phyloP scores from a whole-genome alignment of 139 green algal genomes.

The Coelastrella sp. region DNA sequence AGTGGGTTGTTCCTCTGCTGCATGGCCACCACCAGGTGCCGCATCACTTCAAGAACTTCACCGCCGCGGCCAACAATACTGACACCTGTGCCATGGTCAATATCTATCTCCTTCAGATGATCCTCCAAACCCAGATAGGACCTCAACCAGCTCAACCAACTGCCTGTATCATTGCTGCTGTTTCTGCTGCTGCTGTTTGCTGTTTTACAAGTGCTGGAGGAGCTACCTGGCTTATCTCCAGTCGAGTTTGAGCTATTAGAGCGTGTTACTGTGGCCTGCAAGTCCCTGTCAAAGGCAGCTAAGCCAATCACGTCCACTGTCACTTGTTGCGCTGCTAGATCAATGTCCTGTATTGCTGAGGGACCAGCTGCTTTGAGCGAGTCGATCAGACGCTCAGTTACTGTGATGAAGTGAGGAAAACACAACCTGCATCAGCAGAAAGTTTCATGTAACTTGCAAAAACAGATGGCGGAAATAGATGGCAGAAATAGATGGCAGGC shows the following conservation, averaged over 20 bases:
- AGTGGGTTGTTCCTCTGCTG: constrained; percentile 50
- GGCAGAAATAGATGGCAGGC: neutral
- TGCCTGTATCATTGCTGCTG: neutral
- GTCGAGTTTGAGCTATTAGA: too few relatives aligned
- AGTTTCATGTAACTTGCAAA: neutral
- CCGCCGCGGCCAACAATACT: neutral
- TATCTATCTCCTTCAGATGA: neutral
- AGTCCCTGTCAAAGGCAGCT: constrained; percentile 47
- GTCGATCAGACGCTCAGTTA: constrained; percentile 10
- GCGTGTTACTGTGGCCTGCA: constrained; percentile 17
- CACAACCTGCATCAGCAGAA: constrained; percentile 11
- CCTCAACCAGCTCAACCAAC: neutral
- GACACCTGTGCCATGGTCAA: neutral
- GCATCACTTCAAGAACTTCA: constrained; percentile 42
- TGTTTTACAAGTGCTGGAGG: too few relatives aligned
- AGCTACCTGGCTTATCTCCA: too few relatives aligned
- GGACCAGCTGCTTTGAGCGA: constrained; percentile 1
- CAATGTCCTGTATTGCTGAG: constrained; percentile 24
- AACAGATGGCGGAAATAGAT: too few relatives aligned
- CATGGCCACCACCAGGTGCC: constrained; percentile 42
- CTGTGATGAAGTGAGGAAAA: constrained; percentile 4
- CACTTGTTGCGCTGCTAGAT: constrained; percentile 28
- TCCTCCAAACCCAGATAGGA: neutral
- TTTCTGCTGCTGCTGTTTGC: neutral
- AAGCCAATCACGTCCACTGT: constrained; percentile 50